Evolutionary conservation across 2,329 filamentous ascomycete species (phyloP), one percentile per base, ranked within the genome.

Genomic region (Penicillium sp.): DNA sequence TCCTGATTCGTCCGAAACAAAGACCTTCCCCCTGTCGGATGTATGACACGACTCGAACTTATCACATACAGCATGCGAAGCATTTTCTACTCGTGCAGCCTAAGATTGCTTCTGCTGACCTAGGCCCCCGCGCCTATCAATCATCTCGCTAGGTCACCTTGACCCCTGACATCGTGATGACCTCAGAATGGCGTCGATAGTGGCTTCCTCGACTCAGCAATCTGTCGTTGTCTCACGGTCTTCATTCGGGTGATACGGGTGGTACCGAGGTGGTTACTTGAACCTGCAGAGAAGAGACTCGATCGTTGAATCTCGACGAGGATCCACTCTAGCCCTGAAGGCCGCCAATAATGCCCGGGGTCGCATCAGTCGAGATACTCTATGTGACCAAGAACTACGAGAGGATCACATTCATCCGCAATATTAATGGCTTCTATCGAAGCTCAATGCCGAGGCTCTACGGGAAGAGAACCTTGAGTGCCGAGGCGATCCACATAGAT

Each of bases 161-260:
- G 24, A 39, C 20, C 23, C 35, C 8, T 37, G 14, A 32, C 20
- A 27, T 16, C 43, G 34, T 45, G 44, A 54, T 39, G 40, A 48
- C 38, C 42, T 49, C 44, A 32, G 45, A 47, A 38, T 20, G 2
- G 7, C 11, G 9, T 31, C 13, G 37, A 34, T 20, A 9, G 22
- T 29, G 20, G 18, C 41, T 34, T 40, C 35, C 27, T 51, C 43
- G 32, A 44, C 14, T 24, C 4, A 20, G 36, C 41, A 23, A 45
- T 35, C 38, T 29, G 16, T 34, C 44, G 23, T 16, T 38, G 39
- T 56, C 42, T 49, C 26, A 46, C 44, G 35, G 10, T 14, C 36
- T 43, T n/a, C 20, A 38, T 35, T 56, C 55, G 49, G 51, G 56
- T 53, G 42, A 47, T 56, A 59, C 55, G 49, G 51, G 56, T 53